Evolutionary conservation across 1,284 basidiomycete genomes (phyloP).

Genomic region (Malassezia vespertilionis): DNA sequence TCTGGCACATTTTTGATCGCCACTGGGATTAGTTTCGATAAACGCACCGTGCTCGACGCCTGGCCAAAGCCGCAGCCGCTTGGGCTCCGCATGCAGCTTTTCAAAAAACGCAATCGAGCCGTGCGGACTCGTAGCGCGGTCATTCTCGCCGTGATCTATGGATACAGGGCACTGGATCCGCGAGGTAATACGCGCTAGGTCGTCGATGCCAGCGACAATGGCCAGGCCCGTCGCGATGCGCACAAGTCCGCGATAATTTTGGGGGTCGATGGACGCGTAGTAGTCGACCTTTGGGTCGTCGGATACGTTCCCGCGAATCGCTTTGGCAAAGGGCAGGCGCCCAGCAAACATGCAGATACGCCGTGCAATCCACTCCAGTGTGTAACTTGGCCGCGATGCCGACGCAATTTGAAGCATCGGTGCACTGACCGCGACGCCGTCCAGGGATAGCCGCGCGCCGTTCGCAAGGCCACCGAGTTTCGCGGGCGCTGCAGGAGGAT

Average conservation of each 20-base stretch:
- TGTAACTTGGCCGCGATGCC: slow-evolving; percentile 46
- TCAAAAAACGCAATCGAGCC: slow-evolving; percentile 50
- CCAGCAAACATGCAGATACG: slow-evolving; percentile 47
- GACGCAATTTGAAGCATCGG: slow-evolving; percentile 50
- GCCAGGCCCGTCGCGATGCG: slow-evolving; percentile 51
- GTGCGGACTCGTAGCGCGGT: slow-evolving; percentile 50
- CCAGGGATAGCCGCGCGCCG: slow-evolving; percentile 21
- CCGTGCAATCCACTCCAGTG: slow-evolving; percentile 48
- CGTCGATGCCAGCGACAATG: slow-evolving; percentile 49
- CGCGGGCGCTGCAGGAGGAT: slow-evolving; percentile 27
- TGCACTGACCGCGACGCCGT: slow-evolving; percentile 49
- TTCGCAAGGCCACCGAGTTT: slow-evolving; percentile 19
- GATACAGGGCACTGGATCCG: slow-evolving; percentile 48
- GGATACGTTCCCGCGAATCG: slow-evolving; percentile 51
- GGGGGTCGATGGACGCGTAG: slow-evolving; percentile 41
- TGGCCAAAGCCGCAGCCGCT: slow-evolving; percentile 50
- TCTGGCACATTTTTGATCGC: slow-evolving; percentile 48
- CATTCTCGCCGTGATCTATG: slow-evolving; percentile 51
- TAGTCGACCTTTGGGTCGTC: slow-evolving; percentile 50
- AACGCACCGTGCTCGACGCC: slow-evolving; percentile 51
- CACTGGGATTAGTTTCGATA: slow-evolving; percentile 13
- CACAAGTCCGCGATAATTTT: slow-evolving; percentile 51
- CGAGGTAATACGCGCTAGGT: slow-evolving; percentile 44
- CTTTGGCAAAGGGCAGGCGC: slow-evolving; percentile 49
- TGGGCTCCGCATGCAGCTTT: slow-evolving; percentile 48